Evolutionary conservation across 1,139 yeast genomes (phyloP), one percentile per base, ranked within the genome.

Genomic region (Candida freyschussii): DNA sequence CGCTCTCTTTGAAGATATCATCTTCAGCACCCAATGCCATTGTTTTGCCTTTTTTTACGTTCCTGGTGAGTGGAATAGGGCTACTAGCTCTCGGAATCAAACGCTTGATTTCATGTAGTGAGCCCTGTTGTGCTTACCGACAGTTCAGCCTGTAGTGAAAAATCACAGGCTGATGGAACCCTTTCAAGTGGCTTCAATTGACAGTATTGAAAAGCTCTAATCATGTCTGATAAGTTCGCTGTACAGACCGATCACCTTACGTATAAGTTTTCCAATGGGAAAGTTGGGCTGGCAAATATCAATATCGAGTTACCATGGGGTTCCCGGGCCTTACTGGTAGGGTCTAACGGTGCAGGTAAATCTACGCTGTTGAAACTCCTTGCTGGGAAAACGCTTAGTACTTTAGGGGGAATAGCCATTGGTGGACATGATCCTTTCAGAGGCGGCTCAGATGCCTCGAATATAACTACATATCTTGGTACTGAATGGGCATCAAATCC

Each of bases 281-380:
- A 72, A 30, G 73, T 85, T 5, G 94, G 96, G 0, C 66, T 91
- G 17, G 72, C 72, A 23, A 68, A 83, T 30, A 70, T 89, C 40
- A 63, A 67, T 21, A 54, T 91, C 28, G 48, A 62, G 11, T 65
- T 91, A 13, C 77, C 79, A 2, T 75, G 83, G 70, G 78, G 83
- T 6, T 72, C 91, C 2, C 71, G 95, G 39, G 76, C 89, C 14
- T 64, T 91, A 29, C 59, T 91, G 10, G 69, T 91, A 24, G 98
- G 98, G 0, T 95, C 97, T 18, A 91, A 91, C 52, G 98, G 98
- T 15, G 97, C 98, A 2, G 98, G 98, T 6, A 91, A 91, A 57
- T 84, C 96, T 1, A 91, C 98, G 0, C 59, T 91, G 29, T 66
- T 91, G 42, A 75, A 78, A 52, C 72, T 91, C 11, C 63, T 91